Percentiles rank a stretch among this genome's conserved stretches.
phyloP scores from a whole-genome alignment of 116 monocot genomes.

The Iris pallida region DNA sequence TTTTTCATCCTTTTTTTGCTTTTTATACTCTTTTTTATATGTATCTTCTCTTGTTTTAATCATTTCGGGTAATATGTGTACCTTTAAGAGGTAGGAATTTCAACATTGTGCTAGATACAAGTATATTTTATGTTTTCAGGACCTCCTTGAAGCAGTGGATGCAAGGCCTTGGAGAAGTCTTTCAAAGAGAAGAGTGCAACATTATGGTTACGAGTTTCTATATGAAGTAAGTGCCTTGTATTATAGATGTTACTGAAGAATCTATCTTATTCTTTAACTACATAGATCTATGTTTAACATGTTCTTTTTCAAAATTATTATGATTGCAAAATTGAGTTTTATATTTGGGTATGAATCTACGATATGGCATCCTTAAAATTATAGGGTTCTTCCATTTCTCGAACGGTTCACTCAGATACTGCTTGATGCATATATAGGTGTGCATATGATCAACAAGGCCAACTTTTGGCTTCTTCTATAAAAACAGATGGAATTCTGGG shows the following conservation, averaged over 20 bases:
- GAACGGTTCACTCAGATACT: background rate
- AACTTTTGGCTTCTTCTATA: constrained; percentile 58
- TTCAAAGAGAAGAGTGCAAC: constrained; percentile 94
- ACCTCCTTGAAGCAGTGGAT: constrained; percentile 78
- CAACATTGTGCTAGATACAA: too few species aligned
- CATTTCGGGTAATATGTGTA: too few species aligned
- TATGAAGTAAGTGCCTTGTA: constrained; percentile 62
- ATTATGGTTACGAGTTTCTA: constrained; percentile 92
- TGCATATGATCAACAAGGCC: constrained; percentile 89
- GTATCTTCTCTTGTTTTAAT: background rate
- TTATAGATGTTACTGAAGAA: background rate
- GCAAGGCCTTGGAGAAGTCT: constrained; percentile 74
- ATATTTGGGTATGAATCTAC: constrained; percentile 66
- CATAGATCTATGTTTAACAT: background rate
- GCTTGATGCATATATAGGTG: constrained; percentile 35
- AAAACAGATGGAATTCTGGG: constrained; percentile 88
- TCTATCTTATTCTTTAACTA: background rate
- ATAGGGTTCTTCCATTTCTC: background rate
- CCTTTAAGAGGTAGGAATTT: too few species aligned
- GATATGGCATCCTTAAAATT: too few species aligned
- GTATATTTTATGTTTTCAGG: constrained; percentile 33
- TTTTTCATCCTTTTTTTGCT: constrained; percentile 9
- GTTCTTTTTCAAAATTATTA: too few species aligned
- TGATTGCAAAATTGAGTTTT: constrained; percentile 30
- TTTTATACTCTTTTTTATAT: background rate